Evolutionary conservation across 1,284 basidiomycete species (phyloP).

Genomic region (Flammula alnicola): DNA sequence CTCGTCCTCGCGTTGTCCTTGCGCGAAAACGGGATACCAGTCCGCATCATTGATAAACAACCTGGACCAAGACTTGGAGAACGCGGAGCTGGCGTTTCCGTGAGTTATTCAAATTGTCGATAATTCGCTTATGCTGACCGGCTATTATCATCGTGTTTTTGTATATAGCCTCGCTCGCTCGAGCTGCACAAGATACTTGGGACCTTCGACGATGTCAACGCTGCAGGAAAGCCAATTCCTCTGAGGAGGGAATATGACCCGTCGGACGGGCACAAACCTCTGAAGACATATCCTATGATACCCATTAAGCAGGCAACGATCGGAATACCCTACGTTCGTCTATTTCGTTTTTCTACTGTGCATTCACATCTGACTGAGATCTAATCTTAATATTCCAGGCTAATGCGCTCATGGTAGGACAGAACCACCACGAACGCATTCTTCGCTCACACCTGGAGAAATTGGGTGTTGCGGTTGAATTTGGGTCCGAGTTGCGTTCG

Average conservation of each 20-base stretch:
- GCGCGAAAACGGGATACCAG: slow-evolving; percentile 38
- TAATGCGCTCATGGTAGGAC: slow-evolving; percentile 39
- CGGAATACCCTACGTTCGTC: slow-evolving; percentile 18
- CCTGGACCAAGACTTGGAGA: slow-evolving; percentile 32
- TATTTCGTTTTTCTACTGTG: background rate
- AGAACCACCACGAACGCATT: slow-evolving; percentile 40
- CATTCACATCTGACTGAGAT: background rate
- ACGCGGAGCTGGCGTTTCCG: slow-evolving; percentile 33
- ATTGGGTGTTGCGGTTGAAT: slow-evolving; percentile 38
- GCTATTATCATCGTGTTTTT: background rate
- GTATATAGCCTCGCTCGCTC: slow-evolving; percentile 22
- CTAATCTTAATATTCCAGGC: slow-evolving; percentile 23
- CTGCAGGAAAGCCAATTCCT: slow-evolving; percentile 5
- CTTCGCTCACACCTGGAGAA: slow-evolving; percentile 37
- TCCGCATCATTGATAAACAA: slow-evolving; percentile 45
- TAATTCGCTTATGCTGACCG: background rate
- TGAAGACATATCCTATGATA: slow-evolving; percentile 13
- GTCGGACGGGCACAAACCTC: slow-evolving; percentile 7
- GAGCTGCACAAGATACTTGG: slow-evolving; percentile 20
- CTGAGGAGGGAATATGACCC: slow-evolving; percentile 10
- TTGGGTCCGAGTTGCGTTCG: slow-evolving; percentile 40
- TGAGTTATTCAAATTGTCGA: background rate
- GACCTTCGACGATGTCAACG: slow-evolving; percentile 16
- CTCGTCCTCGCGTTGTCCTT: slow-evolving; percentile 41
- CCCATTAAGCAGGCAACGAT: slow-evolving; percentile 19